These are phyloP conservation scores for Psilocybe mexicana DNA, from an alignment of 1,284 basidiomycete species.

Conservation along the genomic window DNA sequence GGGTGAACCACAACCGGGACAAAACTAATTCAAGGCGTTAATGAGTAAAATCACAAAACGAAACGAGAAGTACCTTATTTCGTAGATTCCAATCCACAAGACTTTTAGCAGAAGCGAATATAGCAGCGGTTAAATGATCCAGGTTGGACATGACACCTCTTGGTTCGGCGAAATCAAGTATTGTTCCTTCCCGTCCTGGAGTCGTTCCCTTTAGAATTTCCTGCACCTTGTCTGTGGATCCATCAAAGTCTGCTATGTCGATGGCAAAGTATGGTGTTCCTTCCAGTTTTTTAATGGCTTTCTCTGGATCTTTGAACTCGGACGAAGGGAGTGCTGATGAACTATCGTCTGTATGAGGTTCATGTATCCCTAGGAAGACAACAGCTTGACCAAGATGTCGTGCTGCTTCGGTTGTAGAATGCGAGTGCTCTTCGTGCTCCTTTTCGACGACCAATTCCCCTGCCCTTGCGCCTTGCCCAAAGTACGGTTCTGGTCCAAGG, in stretches of 20 bases:
- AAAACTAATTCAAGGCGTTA: conserved; percentile 58
- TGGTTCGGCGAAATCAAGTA: conserved; percentile 68
- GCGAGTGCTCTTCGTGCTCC: conserved; percentile 29
- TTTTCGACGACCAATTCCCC: conserved; percentile 44
- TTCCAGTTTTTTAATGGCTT: conserved; percentile 57
- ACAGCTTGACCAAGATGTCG: conserved; percentile 56
- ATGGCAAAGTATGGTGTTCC: conserved; percentile 82
- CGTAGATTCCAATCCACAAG: conserved; percentile 89
- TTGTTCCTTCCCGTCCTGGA: conserved; percentile 37
- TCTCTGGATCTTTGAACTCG: conserved; percentile 53
- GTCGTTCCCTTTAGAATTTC: conserved; percentile 43
- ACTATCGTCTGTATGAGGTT: conserved; percentile 47
- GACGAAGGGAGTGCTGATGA: conserved; percentile 55
- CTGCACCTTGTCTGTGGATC: conserved; percentile 42
- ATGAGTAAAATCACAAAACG: background rate
- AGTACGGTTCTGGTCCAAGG: conserved; percentile 50
- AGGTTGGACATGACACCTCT: conserved; percentile 58
- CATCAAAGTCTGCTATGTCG: conserved; percentile 61
- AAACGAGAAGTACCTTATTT: conserved; percentile 61
- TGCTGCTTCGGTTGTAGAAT: conserved; percentile 55
- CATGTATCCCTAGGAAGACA: conserved; percentile 76
- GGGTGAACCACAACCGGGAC: conserved; percentile 82
- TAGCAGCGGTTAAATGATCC: conserved; percentile 61
- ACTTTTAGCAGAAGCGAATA: conserved; percentile 78
- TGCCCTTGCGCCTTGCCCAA: conserved; percentile 63